phyloP scores from a whole-genome alignment of 2,329 filamentous ascomycete species.

The Fusarium metavorans region DNA sequence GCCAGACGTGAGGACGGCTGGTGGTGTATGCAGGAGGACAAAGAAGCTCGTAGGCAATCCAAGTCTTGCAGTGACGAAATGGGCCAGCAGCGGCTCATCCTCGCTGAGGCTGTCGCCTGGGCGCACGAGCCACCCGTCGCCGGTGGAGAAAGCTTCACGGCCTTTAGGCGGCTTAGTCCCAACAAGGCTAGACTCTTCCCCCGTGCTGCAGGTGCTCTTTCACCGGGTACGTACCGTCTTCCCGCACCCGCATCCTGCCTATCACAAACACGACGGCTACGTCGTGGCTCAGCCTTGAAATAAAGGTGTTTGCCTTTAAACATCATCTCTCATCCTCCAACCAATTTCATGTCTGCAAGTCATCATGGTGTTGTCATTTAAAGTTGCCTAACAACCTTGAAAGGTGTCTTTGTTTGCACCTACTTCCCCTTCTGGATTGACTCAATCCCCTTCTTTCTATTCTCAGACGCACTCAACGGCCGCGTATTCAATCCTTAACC shows the following conservation, averaged over 20 bases:
- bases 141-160: not conserved
- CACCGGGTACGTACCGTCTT: not conserved
- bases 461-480: not conserved
- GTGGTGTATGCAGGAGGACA: constrained; percentile 13
- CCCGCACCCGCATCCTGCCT: constrained; percentile 3
- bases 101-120: not conserved
- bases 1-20: not conserved
- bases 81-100: not conserved
- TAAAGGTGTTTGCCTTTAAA: constrained; percentile 14
- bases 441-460: not conserved
- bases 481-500: not conserved
- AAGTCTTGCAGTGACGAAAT: constrained; percentile 41
- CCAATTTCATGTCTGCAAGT: not conserved
- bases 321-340: not conserved
- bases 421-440: not conserved
- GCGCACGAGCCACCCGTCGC: constrained; percentile 27
- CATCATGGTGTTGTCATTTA: constrained; percentile 5
- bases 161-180: constrained; percentile 4
- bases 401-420: not conserved
- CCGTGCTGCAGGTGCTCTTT: constrained; percentile 7
- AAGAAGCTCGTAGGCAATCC: constrained; percentile 10
- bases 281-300: constrained; percentile 22
- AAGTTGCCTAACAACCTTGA: not conserved
- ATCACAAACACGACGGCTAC: constrained; percentile 26
- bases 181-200: constrained; percentile 10